These are phyloP conservation scores for Suillus plorans DNA, from an alignment of 768 basidiomycete genomes.

Conservation along the genomic window DNA sequence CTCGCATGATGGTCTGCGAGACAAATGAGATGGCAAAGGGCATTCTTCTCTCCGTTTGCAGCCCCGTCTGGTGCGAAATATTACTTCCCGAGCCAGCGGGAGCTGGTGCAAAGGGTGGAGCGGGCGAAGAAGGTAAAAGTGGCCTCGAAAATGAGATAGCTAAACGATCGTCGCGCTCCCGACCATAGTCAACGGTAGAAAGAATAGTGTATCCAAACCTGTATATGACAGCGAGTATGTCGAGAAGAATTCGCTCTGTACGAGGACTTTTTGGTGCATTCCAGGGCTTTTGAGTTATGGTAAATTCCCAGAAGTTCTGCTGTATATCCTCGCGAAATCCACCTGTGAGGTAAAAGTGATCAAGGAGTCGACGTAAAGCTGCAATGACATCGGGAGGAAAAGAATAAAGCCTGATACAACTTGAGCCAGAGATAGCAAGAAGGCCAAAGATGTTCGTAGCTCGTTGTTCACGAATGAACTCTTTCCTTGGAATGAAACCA, in stretches of 20 bases:
- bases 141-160: constrained; percentile 70
- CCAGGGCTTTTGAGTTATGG: constrained; percentile 73
- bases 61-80: constrained; percentile 36
- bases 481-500: constrained; percentile 66
- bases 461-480: constrained; percentile 64
- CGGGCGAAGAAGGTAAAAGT: constrained; percentile 31
- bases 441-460: constrained; percentile 63
- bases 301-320: constrained; percentile 65
- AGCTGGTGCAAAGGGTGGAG: constrained; percentile 38
- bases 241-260: constrained; percentile 69
- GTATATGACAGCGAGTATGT: constrained; percentile 62
- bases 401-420: constrained; percentile 67
- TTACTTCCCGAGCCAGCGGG: constrained; percentile 39
- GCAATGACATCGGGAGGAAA: constrained; percentile 56
- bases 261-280: constrained; percentile 60
- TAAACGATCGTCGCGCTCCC: constrained; percentile 71
- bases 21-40: constrained; percentile 76
- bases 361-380: constrained; percentile 57
- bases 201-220: constrained; percentile 63
- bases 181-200: constrained; percentile 74
- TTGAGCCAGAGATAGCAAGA: constrained; percentile 64
- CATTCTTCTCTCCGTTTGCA: constrained; percentile 34
- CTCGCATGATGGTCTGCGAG: constrained; percentile 66
- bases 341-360: constrained; percentile 41
- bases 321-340: constrained; percentile 53